Evolutionary conservation across 306 rosid genomes (phyloP).

Genomic region (Pueraria montana): DNA sequence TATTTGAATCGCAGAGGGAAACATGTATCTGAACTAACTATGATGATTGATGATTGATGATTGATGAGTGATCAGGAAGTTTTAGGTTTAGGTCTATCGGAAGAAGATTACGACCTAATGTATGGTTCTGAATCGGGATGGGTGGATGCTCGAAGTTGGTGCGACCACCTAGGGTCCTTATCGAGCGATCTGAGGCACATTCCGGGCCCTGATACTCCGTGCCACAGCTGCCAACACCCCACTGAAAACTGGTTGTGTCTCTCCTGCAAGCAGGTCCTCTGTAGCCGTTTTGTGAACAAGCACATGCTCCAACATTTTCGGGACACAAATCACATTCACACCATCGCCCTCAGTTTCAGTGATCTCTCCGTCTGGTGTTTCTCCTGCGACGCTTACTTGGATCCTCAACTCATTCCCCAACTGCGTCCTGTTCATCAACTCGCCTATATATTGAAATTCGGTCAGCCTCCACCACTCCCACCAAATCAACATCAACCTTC

Average conservation of each 20-base stretch:
- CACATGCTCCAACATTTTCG: constrained; percentile 83
- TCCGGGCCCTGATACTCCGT: constrained; percentile 70
- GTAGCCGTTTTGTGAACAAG: constrained; percentile 90
- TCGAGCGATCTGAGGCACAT: constrained; percentile 73
- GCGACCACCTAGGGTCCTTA: constrained; percentile 72
- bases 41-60: too few relatives aligned
- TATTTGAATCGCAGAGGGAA: too few relatives aligned
- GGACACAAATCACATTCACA: constrained; percentile 61
- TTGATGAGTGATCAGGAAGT: too few relatives aligned
- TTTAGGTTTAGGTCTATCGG: neutral
- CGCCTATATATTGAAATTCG: constrained; percentile 74
- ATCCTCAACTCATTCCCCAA: constrained; percentile 73
- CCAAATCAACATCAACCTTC: constrained; percentile 13
- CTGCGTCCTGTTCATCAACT: constrained; percentile 70
- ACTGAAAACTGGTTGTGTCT: constrained; percentile 87
- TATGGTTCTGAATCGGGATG: constrained; percentile 78
- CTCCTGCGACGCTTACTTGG: constrained; percentile 87
- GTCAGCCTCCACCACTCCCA: constrained; percentile 67
- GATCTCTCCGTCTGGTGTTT: constrained; percentile 95
- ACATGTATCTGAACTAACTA: too few relatives aligned
- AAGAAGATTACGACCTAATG: too few relatives aligned
- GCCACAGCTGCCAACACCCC: constrained; percentile 76
- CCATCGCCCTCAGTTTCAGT: constrained; percentile 79
- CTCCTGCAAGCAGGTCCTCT: constrained; percentile 76
- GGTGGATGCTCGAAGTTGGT: constrained; percentile 75